These are phyloP conservation scores for Cladorrhinum sp. DNA, from an alignment of 2,329 filamentous ascomycete species.

Conservation along the genomic window DNA sequence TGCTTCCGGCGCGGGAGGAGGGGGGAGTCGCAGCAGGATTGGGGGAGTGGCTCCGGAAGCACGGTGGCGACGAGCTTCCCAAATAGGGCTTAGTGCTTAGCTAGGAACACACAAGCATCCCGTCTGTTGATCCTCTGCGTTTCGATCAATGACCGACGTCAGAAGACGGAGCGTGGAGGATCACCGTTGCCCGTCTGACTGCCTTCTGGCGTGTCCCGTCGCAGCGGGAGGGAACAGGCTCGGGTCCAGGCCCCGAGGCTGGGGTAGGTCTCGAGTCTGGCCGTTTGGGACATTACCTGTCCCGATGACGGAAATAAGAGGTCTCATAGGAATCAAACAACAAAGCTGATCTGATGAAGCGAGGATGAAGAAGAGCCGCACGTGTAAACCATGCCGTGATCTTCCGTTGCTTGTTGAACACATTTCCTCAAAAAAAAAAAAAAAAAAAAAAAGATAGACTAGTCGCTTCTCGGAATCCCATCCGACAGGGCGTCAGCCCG, in stretches of 20 bases:
- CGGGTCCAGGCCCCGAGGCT: background rate
- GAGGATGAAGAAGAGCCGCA: background rate
- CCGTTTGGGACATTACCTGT: background rate
- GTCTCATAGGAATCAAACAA: background rate
- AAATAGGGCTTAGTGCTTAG: conserved; percentile 17
- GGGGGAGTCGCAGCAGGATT: background rate
- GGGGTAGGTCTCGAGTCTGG: background rate
- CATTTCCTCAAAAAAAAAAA: too few relatives aligned
- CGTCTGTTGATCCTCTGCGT: background rate
- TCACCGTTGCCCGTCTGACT: background rate
- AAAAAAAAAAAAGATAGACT: too few relatives aligned
- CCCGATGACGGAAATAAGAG: background rate
- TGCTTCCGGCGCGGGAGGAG: background rate
- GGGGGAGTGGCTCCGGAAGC: conserved; percentile 8
- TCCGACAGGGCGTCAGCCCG: background rate
- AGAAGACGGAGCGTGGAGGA: conserved; percentile 3
- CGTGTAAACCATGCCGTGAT: background rate
- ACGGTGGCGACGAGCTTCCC: conserved; percentile 14
- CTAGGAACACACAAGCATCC: background rate
- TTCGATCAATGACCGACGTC: background rate
- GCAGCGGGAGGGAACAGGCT: background rate
- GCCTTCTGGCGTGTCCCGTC: background rate
- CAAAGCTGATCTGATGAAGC: background rate
- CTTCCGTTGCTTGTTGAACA: background rate
- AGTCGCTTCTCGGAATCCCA: conserved; percentile 1